Base-by-base conservation (phyloP, 148 eudicot species). In the Persicaria maculosa region DNA sequence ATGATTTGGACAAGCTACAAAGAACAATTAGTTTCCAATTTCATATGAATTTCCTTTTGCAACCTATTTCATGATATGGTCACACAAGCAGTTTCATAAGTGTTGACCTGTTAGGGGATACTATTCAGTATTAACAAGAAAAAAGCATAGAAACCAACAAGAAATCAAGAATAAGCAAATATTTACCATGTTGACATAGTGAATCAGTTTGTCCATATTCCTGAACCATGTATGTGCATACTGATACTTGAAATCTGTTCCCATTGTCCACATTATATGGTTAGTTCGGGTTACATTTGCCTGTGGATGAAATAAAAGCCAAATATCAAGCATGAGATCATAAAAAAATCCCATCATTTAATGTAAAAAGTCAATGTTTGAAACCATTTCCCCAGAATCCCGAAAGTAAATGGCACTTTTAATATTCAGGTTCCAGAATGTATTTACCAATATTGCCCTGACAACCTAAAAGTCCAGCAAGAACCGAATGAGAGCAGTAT, bases 231-330 rank as follows among this genome's bases (percentile, higher is more conserved):
- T 81, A 45, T 81, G 79, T 15, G 99, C 97, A 82, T 90, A 95
- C 59, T 95, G 97, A 82, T 95, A 95, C 86, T 90, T 87, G 82
- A 95, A 95, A 79, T 95, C 97, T 50, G 94, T 88, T 79, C 99
- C 99, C 99, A 95, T 95, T 22, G 99, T 95, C 87, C 88, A 92
- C 97, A 95, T 95, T 74, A 95, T 73, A 77, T 92, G 99, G 81
- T 92, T 90, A 44, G 97, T 84, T 59, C 97, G 85, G 76, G 97
- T 95, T 61, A 95, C 85, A 73, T 95, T 92, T 67, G 97, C 96
- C 98, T 92, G 94, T 72, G 68, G 72, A 72, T 74, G 64, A 74
- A 50, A 78, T 12, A 65, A 40, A 65, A 40, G 19, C n/a, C 46
- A 64, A 64, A 64, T 31, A 70, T 70, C 52, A 70, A 70, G 53